Evolutionary conservation across 2,329 filamentous ascomycete genomes (phyloP).

Genomic region (Camillea tinctor): DNA sequence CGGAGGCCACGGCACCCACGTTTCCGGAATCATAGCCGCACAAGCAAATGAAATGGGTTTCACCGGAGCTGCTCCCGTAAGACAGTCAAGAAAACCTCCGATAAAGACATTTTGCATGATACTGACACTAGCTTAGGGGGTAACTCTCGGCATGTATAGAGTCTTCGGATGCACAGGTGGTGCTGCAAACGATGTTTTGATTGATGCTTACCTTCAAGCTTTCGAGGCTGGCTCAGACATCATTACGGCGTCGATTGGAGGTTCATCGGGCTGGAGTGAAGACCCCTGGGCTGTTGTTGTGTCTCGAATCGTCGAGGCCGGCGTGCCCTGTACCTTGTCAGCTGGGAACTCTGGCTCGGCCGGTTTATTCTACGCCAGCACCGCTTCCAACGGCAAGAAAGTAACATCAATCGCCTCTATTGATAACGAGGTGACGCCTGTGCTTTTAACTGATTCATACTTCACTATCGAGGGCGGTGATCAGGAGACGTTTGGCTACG

Average conservation of each 20-base stretch:
- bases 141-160: constrained; percentile 55
- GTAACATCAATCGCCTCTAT: constrained; percentile 51
- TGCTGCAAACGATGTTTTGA: constrained; percentile 55
- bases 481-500: constrained; percentile 41
- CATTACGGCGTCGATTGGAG: constrained; percentile 56
- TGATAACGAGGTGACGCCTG: constrained; percentile 45
- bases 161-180: constrained; percentile 56
- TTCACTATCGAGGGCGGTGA: constrained; percentile 40
- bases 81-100: background rate
- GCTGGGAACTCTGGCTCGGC: constrained; percentile 49
- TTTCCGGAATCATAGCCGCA: constrained; percentile 62
- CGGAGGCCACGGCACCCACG: constrained; percentile 58
- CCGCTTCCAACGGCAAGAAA: constrained; percentile 46
- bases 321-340: constrained; percentile 53
- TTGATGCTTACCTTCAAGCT: constrained; percentile 58
- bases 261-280: constrained; percentile 50
- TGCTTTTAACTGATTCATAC: constrained; percentile 41
- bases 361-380: constrained; percentile 50
- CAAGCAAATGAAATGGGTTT: constrained; percentile 53
- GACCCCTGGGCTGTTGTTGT: constrained; percentile 50
- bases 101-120: background rate
- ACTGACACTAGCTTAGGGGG: constrained; percentile 29
- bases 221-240: constrained; percentile 59
- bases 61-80: constrained; percentile 53
- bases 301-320: constrained; percentile 51